Base-by-base conservation (phyloP, 495 filamentous ascomycete species). In the Copromyces sp. region DNA sequence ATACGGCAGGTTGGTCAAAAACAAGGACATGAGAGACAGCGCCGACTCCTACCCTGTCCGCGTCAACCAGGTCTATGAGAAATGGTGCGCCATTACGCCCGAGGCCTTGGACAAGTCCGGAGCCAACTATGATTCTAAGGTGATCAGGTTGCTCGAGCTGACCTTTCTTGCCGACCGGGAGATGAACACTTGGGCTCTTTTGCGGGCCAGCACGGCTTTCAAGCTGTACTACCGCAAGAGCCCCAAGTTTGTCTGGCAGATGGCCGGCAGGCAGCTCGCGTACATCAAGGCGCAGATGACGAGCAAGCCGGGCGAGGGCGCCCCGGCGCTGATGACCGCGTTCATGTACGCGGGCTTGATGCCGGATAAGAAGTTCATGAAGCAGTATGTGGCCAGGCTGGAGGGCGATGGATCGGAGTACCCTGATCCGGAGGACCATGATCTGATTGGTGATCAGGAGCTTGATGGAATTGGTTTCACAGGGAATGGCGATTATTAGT, bases 151-250 rank as follows among this genome's bases (percentile, higher is more conserved):
- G 3, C 77, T 88, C 2, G 77, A 85, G 41, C 83, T 81, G 39
- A 85, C 84, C 78, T 84, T 82, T 73, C 76, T 75, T 3, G 39
- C 16, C 17, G 39, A 40, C 8, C 38, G 20, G 61, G 81, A 79
- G 11, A 76, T 82, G 24, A 84, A 83, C 7, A 61, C 80, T 14
- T 92, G 88, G 88, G 80, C 81, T 11, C 79, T 90, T 8, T 72
- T 93, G 9, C 85, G 91, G 73, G 92, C 92, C 1, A 92, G 90
- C 4, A 83, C 81, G 3, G 80, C 84, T 3, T 93, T 92, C 76
- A 80, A 81, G 45, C 73, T 77, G 47, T 83, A 81, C 65, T 82
- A 84, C 68, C 72, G 73, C 0, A 80, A 74, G 1, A 82, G 70
- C 11, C 71, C 75, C 20, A 77, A 65, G 9, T 87, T 92, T 68